Evolutionary conservation across 2,329 filamentous ascomycete genomes (phyloP).

Genomic region (Neodidymelliopsis sp.): DNA sequence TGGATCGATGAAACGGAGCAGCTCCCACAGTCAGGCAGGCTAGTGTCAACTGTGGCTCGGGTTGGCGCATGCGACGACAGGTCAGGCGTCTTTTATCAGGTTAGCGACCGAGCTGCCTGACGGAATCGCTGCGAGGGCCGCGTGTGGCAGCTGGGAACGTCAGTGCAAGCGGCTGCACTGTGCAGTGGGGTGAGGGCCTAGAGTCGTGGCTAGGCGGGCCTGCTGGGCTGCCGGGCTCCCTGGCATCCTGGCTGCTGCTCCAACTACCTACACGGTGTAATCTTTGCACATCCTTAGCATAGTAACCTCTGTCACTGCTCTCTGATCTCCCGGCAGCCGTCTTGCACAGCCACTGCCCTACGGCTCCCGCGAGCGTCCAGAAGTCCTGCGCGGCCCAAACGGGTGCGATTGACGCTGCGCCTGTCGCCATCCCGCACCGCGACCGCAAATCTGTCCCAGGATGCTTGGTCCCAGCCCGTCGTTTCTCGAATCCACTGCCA

Average conservation of each 20-base stretch:
- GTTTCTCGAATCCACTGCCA: constrained; percentile 41
- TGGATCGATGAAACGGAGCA: constrained; percentile 46
- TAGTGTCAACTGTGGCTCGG: constrained; percentile 20
- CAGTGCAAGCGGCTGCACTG: constrained; percentile 26
- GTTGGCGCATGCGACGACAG: constrained; percentile 26
- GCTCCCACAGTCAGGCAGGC: constrained; percentile 39
- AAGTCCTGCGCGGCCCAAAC: constrained; percentile 34
- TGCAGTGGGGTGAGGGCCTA: constrained; percentile 31
- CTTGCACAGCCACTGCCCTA: constrained; percentile 49
- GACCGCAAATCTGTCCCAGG: constrained; percentile 28
- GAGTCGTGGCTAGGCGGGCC: constrained; percentile 28
- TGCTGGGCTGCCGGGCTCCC: constrained; percentile 25
- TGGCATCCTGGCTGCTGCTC: no score
- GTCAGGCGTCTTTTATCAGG: constrained; percentile 49
- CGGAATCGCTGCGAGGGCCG: constrained; percentile 31
- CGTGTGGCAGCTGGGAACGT: constrained; percentile 34
- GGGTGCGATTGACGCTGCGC: constrained; percentile 46
- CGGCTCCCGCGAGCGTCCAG: constrained; percentile 37
- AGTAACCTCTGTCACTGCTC: no score
- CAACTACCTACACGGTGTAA: constrained; percentile 32
- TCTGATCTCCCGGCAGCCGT: constrained; percentile 30
- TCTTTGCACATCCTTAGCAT: constrained; percentile 28
- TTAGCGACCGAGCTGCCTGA: constrained; percentile 38
- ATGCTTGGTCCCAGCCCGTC: constrained; percentile 35
- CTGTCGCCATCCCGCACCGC: constrained; percentile 35